Evolutionary conservation across 2,329 filamentous ascomycete species (phyloP).

Genomic region (Thelonectria discophora): DNA sequence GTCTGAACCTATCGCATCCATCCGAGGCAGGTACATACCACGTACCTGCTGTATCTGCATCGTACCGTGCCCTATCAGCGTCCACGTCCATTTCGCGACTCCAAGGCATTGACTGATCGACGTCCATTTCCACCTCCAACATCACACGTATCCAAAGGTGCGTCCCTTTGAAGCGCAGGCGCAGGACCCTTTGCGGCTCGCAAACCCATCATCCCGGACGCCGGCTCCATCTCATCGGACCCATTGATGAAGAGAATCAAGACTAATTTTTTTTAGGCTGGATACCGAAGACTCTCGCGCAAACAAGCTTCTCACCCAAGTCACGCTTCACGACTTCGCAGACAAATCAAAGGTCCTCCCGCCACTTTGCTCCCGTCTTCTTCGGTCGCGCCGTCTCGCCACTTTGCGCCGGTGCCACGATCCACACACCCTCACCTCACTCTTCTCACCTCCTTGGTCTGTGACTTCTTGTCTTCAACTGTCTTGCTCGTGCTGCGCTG

Average conservation of each 20-base stretch:
- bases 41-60: background rate
- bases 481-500: background rate
- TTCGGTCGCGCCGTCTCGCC: slow-evolving; percentile 36
- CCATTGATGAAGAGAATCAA: slow-evolving; percentile 13
- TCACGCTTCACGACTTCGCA: background rate
- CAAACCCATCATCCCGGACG: slow-evolving; percentile 35
- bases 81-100: background rate
- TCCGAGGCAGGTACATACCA: too few relatives aligned
- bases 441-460: background rate
- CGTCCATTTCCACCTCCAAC: background rate
- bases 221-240: slow-evolving; percentile 38
- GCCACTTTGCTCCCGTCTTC: slow-evolving; percentile 4
- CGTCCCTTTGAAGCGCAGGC: too few relatives aligned
- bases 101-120: slow-evolving; percentile 16
- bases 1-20: slow-evolving; percentile 5
- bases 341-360: slow-evolving; percentile 6
- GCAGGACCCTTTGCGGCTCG: slow-evolving; percentile 42
- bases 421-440: slow-evolving; percentile 25
- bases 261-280: slow-evolving; percentile 11
- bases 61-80: slow-evolving; percentile 19
- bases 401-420: slow-evolving; percentile 30
- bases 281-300: too few relatives aligned
- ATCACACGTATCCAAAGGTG: slow-evolving; percentile 23
- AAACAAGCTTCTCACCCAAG: too few relatives aligned
- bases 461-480: background rate